Base-by-base conservation (phyloP, 2,329 filamentous ascomycete genomes). In the Cladosporium sp. region DNA sequence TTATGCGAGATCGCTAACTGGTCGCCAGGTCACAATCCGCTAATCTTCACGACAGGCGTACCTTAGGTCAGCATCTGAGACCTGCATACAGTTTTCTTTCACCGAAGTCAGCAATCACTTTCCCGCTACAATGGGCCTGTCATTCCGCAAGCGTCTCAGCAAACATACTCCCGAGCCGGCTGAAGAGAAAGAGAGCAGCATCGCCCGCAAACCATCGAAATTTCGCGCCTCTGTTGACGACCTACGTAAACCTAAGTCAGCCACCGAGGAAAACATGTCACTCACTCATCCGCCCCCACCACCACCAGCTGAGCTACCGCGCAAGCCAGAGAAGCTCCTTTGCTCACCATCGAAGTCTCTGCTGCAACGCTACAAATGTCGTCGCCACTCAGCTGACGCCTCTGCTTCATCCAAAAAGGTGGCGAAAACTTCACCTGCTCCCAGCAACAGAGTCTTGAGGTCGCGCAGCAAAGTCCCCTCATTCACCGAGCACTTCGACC, bases 81-180 rank as follows among this genome's bases (percentile, higher is more conserved):
- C 63, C 54, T 34, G 14, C 36, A n/a, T 59, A 23, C 36, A 25
- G 11, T 21, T 14, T 32, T 30, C 25, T 8, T 32, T 53, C 49
- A 30, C 16, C 16, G n/a, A 30, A 53, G 11, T 30, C 39, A 34
- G 48, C 56, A 61, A 13, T 61, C 58, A 57, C 54, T 57, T 18
- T 39, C 32, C 26, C 26, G 51, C 26, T 8, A 65, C 25, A 36
- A 69, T 69, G 67, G 30, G 57, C 4, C 25, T 36, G 3, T 58
- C 53, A 21, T 46, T 69, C 2, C 64, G 66, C 59, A 66, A 67
- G 34, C 64, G 65, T 46, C 32, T 67, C 25, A 56, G 32, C 60
- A 69, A 65, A 51, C 65, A 46, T 26, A 26, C 28, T 1, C 26
- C 39, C 4, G 23, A 21, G 14, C 5, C 34, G 16, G 30, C 25